These are phyloP conservation scores for Lentithecium fluviatile DNA, from an alignment of 495 filamentous ascomycete species.

Conservation along the genomic window DNA sequence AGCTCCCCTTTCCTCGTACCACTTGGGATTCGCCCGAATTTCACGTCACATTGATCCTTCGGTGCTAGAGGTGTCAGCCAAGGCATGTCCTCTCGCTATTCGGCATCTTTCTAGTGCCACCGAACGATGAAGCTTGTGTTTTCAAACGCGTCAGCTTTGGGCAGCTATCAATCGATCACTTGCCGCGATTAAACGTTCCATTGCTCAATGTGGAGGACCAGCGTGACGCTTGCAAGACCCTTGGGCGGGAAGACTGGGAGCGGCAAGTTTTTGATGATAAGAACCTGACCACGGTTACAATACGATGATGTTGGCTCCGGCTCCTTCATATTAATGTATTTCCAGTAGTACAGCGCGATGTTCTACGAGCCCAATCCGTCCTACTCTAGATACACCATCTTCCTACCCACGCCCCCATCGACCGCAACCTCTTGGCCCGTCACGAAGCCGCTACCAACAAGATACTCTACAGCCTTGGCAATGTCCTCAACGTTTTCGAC, in stretches of 20 bases:
- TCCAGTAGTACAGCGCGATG: not conserved
- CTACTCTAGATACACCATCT: constrained; percentile 41
- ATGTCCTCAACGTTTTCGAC: constrained; percentile 40
- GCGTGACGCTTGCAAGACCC: not conserved
- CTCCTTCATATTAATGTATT: not conserved
- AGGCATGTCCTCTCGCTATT: not conserved
- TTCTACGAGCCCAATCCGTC: not conserved
- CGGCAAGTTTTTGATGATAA: no score
- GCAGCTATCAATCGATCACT: not conserved
- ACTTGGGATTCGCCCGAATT: no score
- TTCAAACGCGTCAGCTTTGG: constrained; percentile 1
- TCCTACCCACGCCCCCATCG: constrained; percentile 38
- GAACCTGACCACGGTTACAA: no score
- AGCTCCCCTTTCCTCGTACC: no score
- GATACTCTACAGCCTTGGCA: constrained; percentile 38
- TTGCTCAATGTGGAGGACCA: not conserved
- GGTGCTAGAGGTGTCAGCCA: no score
- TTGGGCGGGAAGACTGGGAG: not conserved
- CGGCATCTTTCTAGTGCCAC: not conserved
- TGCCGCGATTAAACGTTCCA: not conserved
- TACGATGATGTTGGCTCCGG: no score
- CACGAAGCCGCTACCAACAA: constrained; percentile 34
- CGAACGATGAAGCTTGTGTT: not conserved
- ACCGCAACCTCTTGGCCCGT: constrained; percentile 36
- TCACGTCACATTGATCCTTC: no score